A percentile compares a stretch with the other conserved stretches of the same genome.
Evolutionary conservation across 768 basidiomycete genomes (phyloP).

Genomic region (Dioszegia crocea): DNA sequence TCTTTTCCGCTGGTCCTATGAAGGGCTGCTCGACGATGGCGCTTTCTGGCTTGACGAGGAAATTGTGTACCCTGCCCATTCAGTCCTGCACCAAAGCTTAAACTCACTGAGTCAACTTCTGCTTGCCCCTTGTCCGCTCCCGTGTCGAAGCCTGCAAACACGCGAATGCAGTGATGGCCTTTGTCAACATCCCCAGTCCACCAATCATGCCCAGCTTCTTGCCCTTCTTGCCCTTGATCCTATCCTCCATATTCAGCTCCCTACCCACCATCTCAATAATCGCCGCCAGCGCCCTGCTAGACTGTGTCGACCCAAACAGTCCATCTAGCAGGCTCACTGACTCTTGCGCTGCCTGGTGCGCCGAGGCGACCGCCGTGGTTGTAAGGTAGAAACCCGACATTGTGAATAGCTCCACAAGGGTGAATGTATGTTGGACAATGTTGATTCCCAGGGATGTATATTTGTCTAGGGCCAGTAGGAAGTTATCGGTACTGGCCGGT

Average conservation of each 20-base stretch:
- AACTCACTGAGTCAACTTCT: constrained; percentile 47
- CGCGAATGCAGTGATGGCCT: constrained; percentile 51
- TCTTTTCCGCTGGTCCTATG: no score
- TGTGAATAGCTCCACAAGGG: constrained; percentile 51
- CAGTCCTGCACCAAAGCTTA: neutral
- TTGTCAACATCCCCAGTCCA: constrained; percentile 48
- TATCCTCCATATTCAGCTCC: constrained; percentile 44
- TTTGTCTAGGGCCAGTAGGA: constrained; percentile 49
- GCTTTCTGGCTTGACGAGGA: neutral
- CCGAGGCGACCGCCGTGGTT: constrained; percentile 36
- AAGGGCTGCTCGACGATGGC: neutral
- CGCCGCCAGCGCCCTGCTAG: constrained; percentile 46
- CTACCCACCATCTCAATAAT: constrained; percentile 50
- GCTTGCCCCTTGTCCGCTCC: constrained; percentile 36
- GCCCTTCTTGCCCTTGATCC: constrained; percentile 22
- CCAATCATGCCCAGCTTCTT: constrained; percentile 13
- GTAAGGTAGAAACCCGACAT: constrained; percentile 52
- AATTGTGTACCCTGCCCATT: neutral
- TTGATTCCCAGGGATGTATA: constrained; percentile 52
- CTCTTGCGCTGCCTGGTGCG: constrained; percentile 42
- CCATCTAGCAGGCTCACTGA: constrained; percentile 37
- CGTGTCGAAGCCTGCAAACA: constrained; percentile 50
- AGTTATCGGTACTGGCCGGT: constrained; percentile 30
- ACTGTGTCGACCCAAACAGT: constrained; percentile 52
- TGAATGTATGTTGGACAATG: constrained; percentile 50